These are phyloP conservation scores for Nakazawaea holstii DNA, from an alignment of 805 yeast species.

Conservation along the genomic window DNA sequence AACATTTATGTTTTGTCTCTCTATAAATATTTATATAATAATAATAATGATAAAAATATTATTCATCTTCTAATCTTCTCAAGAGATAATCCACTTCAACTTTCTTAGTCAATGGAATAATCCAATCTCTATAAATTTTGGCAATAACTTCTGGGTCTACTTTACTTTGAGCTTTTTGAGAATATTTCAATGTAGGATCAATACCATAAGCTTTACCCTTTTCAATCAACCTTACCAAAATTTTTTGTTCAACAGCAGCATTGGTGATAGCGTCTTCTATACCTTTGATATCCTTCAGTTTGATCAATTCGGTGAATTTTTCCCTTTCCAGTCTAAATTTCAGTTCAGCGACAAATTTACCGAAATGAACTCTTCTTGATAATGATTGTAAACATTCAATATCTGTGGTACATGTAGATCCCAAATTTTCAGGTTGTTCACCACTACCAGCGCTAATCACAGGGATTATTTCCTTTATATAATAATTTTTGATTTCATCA, in stretches of 20 bases:
- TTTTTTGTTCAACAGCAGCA: slow-evolving; percentile 77
- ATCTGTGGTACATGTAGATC: slow-evolving; percentile 81
- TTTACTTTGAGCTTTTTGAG: slow-evolving; percentile 64
- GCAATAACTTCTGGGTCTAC: slow-evolving; percentile 82
- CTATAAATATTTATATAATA: too few species aligned
- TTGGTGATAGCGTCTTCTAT: slow-evolving; percentile 83
- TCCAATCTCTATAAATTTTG: slow-evolving; percentile 75
- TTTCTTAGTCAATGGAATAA: slow-evolving; percentile 90
- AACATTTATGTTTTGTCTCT: background rate
- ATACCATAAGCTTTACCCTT: slow-evolving; percentile 87
- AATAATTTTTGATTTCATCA: slow-evolving; percentile 56
- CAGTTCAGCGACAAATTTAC: slow-evolving; percentile 96
- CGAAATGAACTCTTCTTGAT: slow-evolving; percentile 92
- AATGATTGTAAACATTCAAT: slow-evolving; percentile 84
- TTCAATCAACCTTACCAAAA: slow-evolving; percentile 67
- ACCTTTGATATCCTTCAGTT: slow-evolving; percentile 59
- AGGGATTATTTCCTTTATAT: slow-evolving; percentile 74
- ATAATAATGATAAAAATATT: background rate
- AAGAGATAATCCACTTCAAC: slow-evolving; percentile 91
- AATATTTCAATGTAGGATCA: slow-evolving; percentile 74
- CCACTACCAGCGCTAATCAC: slow-evolving; percentile 57
- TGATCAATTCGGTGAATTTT: slow-evolving; percentile 58
- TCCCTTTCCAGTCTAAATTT: slow-evolving; percentile 71
- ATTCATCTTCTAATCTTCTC: slow-evolving; percentile 64
- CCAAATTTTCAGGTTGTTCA: slow-evolving; percentile 81